phyloP scores from a whole-genome alignment of 2,329 filamentous ascomycete species.

The Fusarium agapanthi region DNA sequence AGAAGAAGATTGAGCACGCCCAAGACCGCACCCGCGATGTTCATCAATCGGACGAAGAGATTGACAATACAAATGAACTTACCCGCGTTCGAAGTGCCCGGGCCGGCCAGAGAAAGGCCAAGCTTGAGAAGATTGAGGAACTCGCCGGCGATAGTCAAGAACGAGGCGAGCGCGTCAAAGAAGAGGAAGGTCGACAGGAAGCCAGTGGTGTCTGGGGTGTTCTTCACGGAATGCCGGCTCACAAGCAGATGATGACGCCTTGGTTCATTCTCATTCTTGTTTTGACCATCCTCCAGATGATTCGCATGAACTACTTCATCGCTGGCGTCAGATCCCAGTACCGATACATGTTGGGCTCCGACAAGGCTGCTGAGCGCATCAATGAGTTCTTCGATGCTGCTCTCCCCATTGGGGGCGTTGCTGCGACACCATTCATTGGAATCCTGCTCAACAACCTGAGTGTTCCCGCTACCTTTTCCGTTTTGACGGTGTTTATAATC shows the following conservation, averaged over 20 bases:
- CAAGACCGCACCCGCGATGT: conserved; percentile 51
- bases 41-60: conserved; percentile 64
- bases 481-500: conserved; percentile 68
- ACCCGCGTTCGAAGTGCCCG: conserved; percentile 53
- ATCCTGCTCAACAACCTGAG: conserved; percentile 72
- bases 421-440: conserved; percentile 77
- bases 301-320: conserved; percentile 76
- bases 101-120: conserved; percentile 61
- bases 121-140: conserved; percentile 69
- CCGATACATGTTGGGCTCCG: conserved; percentile 68
- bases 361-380: conserved; percentile 47
- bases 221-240: conserved; percentile 71
- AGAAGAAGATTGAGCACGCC: conserved; percentile 51
- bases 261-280: conserved; percentile 78
- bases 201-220: conserved; percentile 76
- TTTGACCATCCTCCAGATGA: conserved; percentile 68
- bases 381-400: conserved; percentile 57
- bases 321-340: conserved; percentile 77
- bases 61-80: conserved; percentile 57
- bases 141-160: conserved; percentile 66
- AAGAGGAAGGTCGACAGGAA: conserved; percentile 66
- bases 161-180: conserved; percentile 62
- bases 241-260: conserved; percentile 70
- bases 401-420: conserved; percentile 74
- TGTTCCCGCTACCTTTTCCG: conserved; percentile 65